phyloP scores from a whole-genome alignment of 768 basidiomycete genomes.

The Lentinula edodes region DNA sequence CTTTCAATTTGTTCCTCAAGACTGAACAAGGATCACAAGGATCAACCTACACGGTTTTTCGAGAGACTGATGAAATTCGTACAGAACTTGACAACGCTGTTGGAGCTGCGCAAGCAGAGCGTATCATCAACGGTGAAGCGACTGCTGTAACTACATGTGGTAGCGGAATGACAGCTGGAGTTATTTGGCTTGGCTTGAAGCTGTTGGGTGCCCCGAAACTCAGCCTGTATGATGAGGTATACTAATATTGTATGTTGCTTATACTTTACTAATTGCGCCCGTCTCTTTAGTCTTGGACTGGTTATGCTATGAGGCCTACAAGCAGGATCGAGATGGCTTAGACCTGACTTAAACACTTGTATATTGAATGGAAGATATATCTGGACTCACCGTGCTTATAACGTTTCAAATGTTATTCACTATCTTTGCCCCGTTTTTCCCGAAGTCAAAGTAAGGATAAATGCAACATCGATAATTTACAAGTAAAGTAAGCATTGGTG shows the following conservation, averaged over 20 bases:
- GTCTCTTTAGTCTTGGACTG: conserved; percentile 79
- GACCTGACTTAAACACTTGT: not conserved
- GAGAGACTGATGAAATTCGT: conserved; percentile 51
- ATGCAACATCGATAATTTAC: not conserved
- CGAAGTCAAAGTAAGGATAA: not conserved
- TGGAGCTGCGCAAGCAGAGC: conserved; percentile 48
- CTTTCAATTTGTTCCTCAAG: conserved; percentile 72
- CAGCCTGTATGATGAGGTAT: conserved; percentile 91
- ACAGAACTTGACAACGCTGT: conserved; percentile 57
- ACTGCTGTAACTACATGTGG: conserved; percentile 79
- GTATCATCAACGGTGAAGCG: conserved; percentile 55
- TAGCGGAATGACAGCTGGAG: conserved; percentile 96
- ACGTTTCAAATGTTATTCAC: no score
- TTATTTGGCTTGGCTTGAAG: conserved; percentile 91
- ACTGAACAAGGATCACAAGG: conserved; percentile 33
- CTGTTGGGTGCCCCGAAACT: conserved; percentile 55
- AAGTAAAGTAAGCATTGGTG: not conserved
- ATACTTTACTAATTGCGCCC: not conserved
- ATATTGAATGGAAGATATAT: not conserved
- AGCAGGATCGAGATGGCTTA: conserved; percentile 62
- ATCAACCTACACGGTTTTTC: conserved; percentile 52
- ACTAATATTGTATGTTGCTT: conserved; percentile 15
- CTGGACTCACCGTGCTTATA: no score
- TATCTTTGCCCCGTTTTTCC: no score
- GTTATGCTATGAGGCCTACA: conserved; percentile 73